phyloP scores from a whole-genome alignment of 164 flowering plant genomes.

The Brasenia schreberi region DNA sequence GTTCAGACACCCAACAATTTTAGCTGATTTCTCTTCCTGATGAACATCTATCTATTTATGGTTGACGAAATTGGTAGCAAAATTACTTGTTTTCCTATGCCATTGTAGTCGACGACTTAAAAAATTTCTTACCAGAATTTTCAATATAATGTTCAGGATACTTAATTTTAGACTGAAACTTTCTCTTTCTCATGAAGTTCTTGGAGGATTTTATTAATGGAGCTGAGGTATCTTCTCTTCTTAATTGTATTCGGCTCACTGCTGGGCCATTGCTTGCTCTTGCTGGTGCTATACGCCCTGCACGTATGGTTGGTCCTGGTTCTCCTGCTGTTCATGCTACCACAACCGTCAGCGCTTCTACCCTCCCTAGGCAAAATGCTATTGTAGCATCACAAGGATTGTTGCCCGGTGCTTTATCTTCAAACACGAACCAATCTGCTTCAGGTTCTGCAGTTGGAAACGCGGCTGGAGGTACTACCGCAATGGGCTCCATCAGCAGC shows the following conservation, averaged over 20 bases:
- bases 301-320: slow-evolving; percentile 71
- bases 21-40: no score
- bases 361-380: slow-evolving; percentile 45
- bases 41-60: no score
- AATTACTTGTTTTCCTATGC: no score
- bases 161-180: no score
- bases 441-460: slow-evolving; percentile 30
- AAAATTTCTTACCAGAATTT: no score
- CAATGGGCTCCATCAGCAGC: slow-evolving; percentile 38
- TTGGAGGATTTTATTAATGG: slow-evolving; percentile 97
- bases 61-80: no score
- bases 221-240: slow-evolving; percentile 86
- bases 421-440: slow-evolving; percentile 29
- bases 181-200: slow-evolving; percentile 37
- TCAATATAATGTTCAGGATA: no score
- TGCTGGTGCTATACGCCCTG: slow-evolving; percentile 95
- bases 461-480: slow-evolving; percentile 11
- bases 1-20: no score
- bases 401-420: slow-evolving; percentile 30
- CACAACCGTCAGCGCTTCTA: slow-evolving; percentile 24
- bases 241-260: slow-evolving; percentile 95
- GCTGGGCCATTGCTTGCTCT: slow-evolving; percentile 98
- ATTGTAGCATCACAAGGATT: slow-evolving; percentile 38
- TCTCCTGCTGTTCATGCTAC: slow-evolving; percentile 52
- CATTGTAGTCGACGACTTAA: no score